Evolutionary conservation across 75 land plant genomes (phyloP).

Genomic region (Sequoia sempervirens): DNA sequence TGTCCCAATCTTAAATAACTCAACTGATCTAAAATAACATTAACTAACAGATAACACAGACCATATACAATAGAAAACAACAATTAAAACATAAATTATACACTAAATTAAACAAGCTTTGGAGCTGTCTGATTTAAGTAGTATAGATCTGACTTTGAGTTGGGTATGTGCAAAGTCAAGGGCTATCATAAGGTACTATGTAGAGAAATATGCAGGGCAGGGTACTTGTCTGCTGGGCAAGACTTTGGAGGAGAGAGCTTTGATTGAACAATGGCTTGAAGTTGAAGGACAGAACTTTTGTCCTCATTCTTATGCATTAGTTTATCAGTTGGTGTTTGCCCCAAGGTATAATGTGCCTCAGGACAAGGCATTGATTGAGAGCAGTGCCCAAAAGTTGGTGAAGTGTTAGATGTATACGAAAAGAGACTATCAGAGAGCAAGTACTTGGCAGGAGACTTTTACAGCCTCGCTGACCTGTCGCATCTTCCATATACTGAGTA

Average conservation of each 20-base stretch:
- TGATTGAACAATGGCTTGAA: conserved; percentile 71
- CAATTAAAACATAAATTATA: too few relatives aligned
- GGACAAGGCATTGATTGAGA: conserved; percentile 25
- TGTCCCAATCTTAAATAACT: too few relatives aligned
- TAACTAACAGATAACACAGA: too few relatives aligned
- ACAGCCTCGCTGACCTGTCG: too few relatives aligned
- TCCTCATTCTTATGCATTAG: conserved; percentile 28
- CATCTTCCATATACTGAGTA: too few relatives aligned
- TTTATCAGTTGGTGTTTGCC: conserved; percentile 28
- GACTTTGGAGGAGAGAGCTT: conserved; percentile 28
- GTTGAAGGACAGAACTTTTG: conserved; percentile 47
- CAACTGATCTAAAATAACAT: too few relatives aligned
- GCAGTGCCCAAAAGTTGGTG: conserved; percentile 33
- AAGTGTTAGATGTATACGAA: conserved; percentile 12
- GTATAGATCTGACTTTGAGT: too few relatives aligned
- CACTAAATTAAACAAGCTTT: too few relatives aligned
- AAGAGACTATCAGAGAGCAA: neutral
- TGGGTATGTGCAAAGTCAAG: neutral
- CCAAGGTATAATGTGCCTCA: conserved; percentile 13
- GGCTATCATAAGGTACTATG: too few relatives aligned
- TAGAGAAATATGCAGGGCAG: too few relatives aligned
- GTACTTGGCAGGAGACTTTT: neutral
- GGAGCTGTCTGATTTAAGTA: too few relatives aligned
- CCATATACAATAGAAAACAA: too few relatives aligned
- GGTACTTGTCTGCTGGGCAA: conserved; percentile 6